These are phyloP conservation scores for Saccharomyces pastorianus DNA, from an alignment of 1,139 yeast genomes.

Conservation along the genomic window DNA sequence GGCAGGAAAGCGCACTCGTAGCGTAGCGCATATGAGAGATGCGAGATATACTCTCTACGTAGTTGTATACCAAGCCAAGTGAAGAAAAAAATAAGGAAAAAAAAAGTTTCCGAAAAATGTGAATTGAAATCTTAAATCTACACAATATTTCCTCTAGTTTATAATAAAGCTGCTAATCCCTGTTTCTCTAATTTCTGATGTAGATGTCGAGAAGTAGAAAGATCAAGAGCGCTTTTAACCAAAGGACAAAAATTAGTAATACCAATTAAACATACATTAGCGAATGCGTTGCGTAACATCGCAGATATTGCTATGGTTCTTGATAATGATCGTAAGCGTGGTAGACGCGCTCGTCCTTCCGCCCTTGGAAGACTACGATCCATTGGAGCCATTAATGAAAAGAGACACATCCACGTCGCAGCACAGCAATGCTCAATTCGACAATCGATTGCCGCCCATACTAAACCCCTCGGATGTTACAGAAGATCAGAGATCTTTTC, in stretches of 20 bases:
- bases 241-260: background rate
- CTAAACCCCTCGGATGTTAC: conserved; percentile 11
- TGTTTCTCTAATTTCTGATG: background rate
- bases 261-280: background rate
- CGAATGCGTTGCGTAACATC: background rate
- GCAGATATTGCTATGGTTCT: background rate
- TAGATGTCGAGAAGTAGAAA: too few species aligned
- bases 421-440: background rate
- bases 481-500: conserved; percentile 13
- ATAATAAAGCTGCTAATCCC: background rate
- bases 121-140: background rate
- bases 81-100: background rate
- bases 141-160: background rate
- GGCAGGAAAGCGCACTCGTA: background rate
- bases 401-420: background rate
- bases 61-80: background rate
- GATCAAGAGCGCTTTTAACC: too few species aligned
- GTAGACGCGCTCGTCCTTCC: background rate
- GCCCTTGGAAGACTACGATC: background rate
- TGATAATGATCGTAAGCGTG: background rate
- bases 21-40: background rate
- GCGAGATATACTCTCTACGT: background rate
- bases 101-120: background rate
- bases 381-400: background rate
- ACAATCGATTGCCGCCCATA: conserved; percentile 11